Base-by-base conservation (phyloP, 441 rosid genomes). In the Pelargonium australe region DNA sequence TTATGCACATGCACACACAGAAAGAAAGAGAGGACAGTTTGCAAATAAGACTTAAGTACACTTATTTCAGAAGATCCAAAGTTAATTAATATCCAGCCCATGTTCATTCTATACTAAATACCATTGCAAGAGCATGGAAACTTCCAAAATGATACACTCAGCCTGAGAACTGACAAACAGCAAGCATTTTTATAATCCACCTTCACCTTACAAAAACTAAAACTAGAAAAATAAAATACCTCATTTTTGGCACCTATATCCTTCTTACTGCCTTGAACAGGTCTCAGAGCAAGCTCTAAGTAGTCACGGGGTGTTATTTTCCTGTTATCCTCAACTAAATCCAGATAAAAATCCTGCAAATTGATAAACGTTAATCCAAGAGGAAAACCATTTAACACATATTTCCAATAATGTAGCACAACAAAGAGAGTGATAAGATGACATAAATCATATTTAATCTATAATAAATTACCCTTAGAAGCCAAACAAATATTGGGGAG, bases 401-500 rank as follows among this genome's bases (percentile, higher is more conserved):
- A 58, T 55, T 71, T 61, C 11, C n/a, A 3, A 41, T 7, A 10
- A 67, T 25, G 44, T 44, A 51, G 25, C 13, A 47, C 60, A 53
- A 47, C 60, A 34, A 34, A 34, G 40, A 34, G 40, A 34, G 40
- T 34, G 7, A 34, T 34, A 34, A 34, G 7, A 34, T 34, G 40
- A 34, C 40, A 34, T 34, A 34, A 34, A 34, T 34, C 40, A 34
- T 34, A 5, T 34, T 34, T 34, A 34, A 74, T 13, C 44, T 16
- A 11, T 31, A 77, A 75, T 51, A 25, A 58, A 75, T 74, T 86
- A 95, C 99, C 86, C 99, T 85, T 57, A 95, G 80, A 63, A 95
- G 96, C 99, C 99, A 95, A 79, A 95, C 93, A 83, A 95, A 95
- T 66, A 95, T 89, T 58, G 99, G 99, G n/a, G 98, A 89, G 80